These are phyloP conservation scores for Sistotremastrum niveocremeum DNA, from an alignment of 768 basidiomycete species.

Conservation along the genomic window DNA sequence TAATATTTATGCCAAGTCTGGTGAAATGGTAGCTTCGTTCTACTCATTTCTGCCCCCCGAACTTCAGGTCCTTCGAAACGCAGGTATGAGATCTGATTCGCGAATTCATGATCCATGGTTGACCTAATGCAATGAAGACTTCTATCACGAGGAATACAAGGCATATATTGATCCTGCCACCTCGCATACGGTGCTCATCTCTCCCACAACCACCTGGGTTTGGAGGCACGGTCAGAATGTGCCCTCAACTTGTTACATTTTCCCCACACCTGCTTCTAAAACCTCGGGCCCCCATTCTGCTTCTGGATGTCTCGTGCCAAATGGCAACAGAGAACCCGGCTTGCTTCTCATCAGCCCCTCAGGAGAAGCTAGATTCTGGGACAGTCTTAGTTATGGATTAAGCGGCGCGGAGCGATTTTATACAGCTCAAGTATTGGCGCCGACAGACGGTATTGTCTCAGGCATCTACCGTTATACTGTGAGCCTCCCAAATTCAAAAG, in stretches of 20 bases:
- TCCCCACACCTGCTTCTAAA: conserved; percentile 3
- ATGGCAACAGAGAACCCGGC: conserved; percentile 68
- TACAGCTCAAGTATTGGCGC: conserved; percentile 34
- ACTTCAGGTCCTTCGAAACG: not conserved
- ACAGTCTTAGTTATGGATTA: conserved; percentile 70
- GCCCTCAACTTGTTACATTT: conserved; percentile 5
- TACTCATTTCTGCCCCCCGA: too few species aligned
- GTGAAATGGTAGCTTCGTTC: too few species aligned
- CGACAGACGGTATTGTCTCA: conserved; percentile 45
- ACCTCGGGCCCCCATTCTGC: not conserved
- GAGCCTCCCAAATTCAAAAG: conserved; percentile 14
- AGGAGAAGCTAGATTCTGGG: conserved; percentile 78
- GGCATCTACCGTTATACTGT: conserved; percentile 56
- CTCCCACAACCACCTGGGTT: not conserved
- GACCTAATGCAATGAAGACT: conserved; percentile 1
- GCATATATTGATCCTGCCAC: not conserved
- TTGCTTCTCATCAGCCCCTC: conserved; percentile 61
- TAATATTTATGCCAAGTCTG: too few species aligned
- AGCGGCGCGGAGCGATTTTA: conserved; percentile 64
- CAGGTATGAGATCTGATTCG: not conserved
- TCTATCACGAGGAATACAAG: conserved; percentile 5
- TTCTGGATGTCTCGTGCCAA: conserved; percentile 37
- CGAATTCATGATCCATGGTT: not conserved
- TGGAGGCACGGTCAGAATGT: not conserved
- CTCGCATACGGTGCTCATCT: not conserved